Evolutionary conservation across 805 yeast genomes (phyloP).

Genomic region (Starmerella cellae): DNA sequence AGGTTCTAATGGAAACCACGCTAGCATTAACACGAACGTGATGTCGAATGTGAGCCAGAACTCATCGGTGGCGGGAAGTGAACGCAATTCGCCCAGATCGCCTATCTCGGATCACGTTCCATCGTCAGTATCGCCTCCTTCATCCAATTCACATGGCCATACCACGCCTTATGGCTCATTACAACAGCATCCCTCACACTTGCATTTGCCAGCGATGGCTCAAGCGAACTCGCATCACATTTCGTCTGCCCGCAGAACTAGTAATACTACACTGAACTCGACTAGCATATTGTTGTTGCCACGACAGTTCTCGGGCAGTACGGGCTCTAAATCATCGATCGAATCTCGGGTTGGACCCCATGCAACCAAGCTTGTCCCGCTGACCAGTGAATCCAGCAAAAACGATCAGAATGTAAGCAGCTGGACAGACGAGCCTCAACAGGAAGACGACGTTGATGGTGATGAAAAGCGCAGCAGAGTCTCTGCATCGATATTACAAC

Average conservation of each 20-base stretch:
- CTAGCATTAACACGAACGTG: background rate
- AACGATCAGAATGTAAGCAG: background rate
- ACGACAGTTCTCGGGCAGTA: slow-evolving; percentile 7
- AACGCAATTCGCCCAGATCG: background rate
- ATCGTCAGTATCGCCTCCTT: background rate
- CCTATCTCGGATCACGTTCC: background rate
- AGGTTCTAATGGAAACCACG: background rate
- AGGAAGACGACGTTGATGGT: background rate
- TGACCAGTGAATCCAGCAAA: background rate
- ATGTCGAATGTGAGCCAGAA: background rate
- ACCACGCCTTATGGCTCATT: background rate
- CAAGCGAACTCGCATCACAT: background rate
- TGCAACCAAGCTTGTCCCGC: slow-evolving; percentile 5
- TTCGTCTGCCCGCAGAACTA: background rate
- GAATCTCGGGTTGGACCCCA: background rate
- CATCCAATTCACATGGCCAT: no score
- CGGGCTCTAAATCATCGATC: background rate
- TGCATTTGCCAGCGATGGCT: background rate
- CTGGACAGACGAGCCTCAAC: background rate
- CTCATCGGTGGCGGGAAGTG: background rate
- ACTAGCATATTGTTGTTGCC: slow-evolving; percentile 17
- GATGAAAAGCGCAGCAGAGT: background rate
- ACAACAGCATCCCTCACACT: background rate
- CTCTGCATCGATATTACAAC: slow-evolving; percentile 1
- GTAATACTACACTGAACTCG: background rate